Evolutionary conservation across 352 stramenopile species (phyloP).

Genomic region (Globisporangium nagaii): DNA sequence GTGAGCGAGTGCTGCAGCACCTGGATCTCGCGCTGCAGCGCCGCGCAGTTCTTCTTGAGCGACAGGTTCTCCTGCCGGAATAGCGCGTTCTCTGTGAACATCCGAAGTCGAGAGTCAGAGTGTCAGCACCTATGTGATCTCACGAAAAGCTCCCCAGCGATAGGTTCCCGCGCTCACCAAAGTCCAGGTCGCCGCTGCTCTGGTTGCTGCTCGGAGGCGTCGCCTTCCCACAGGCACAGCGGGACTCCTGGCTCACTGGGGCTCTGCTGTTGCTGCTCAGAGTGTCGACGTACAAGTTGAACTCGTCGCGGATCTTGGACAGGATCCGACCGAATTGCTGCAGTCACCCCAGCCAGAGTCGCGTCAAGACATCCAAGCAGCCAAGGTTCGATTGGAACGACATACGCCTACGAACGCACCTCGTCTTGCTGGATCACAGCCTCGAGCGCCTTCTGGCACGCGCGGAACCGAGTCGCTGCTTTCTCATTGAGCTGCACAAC

Average conservation of each 20-base stretch:
- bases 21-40: conserved; percentile 49
- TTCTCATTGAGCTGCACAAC: conserved; percentile 48
- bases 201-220: neutral
- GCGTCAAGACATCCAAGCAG: too few species aligned
- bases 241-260: neutral
- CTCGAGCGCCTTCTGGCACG: conserved; percentile 47
- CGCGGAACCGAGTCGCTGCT: conserved; percentile 34
- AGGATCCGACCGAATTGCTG: conserved; percentile 53
- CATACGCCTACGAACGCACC: conserved; percentile 13
- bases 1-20: conserved; percentile 30
- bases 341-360: neutral
- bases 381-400: neutral
- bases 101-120: too few species aligned
- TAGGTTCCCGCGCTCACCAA: conserved; percentile 5
- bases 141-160: too few species aligned
- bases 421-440: conserved; percentile 53
- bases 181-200: conserved; percentile 19
- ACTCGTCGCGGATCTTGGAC: conserved; percentile 54
- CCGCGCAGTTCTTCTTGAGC: conserved; percentile 41
- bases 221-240: neutral
- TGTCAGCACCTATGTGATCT: too few species aligned
- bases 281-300: conserved; percentile 40
- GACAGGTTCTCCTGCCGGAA: conserved; percentile 50
- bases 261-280: neutral
- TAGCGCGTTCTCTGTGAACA: conserved; percentile 30